Evolutionary conservation across 2,329 filamentous ascomycete genomes (phyloP).

Genomic region (Orbilia javanica): DNA sequence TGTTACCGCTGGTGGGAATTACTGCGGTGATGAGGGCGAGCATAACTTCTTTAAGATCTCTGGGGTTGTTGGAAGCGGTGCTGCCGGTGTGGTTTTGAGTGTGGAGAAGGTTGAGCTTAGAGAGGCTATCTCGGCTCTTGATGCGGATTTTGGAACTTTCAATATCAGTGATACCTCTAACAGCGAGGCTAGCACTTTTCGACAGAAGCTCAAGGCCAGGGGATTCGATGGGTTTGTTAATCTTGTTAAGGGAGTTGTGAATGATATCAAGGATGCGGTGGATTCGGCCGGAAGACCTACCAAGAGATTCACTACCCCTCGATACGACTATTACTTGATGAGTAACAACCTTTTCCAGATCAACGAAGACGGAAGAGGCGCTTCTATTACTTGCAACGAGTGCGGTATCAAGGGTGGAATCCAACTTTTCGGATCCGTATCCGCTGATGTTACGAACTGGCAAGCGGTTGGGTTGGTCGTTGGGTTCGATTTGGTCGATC

Average conservation of each 20-base stretch:
- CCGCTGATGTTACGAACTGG: conserved; percentile 15
- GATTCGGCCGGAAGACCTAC: conserved; percentile 1
- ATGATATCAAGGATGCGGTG: conserved; percentile 8
- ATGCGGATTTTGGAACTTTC: conserved; percentile 28
- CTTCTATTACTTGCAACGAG: neutral
- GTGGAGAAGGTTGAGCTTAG: conserved; percentile 4
- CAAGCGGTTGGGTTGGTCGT: conserved; percentile 19
- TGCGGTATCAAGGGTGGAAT: conserved; percentile 29
- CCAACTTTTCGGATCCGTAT: conserved; percentile 36
- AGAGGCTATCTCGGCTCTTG: conserved; percentile 10
- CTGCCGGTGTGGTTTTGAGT: neutral
- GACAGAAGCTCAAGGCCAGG: neutral
- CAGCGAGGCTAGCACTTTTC: neutral
- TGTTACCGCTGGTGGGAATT: conserved; percentile 33
- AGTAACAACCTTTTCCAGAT: conserved; percentile 36
- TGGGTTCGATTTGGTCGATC: conserved; percentile 38
- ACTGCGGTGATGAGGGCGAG: conserved; percentile 27
- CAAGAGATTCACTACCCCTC: conserved; percentile 9
- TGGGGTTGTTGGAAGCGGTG: neutral
- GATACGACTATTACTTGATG: conserved; percentile 2
- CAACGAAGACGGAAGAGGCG: conserved; percentile 7
- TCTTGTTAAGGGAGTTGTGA: neutral
- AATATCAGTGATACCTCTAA: conserved; percentile 15
- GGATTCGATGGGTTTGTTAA: neutral
- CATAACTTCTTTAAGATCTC: conserved; percentile 33